phyloP scores from a whole-genome alignment of 1,139 yeast species.

The Pichiaceae sp. region DNA sequence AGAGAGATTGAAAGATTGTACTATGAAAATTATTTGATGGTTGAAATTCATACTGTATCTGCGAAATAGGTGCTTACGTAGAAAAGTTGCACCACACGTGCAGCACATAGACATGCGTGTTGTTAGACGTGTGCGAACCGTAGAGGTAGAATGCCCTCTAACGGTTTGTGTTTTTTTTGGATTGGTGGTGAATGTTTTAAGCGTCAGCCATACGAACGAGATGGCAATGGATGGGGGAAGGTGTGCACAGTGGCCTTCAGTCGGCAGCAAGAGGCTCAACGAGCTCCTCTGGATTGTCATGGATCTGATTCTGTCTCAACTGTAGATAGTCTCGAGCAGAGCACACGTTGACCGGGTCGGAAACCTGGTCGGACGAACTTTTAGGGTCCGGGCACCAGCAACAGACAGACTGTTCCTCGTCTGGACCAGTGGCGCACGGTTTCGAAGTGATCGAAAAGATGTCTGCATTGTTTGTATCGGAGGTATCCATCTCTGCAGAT shows the following conservation, averaged over 20 bases:
- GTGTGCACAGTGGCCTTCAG: background rate
- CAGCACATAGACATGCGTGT: too few relatives aligned
- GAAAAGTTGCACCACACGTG: too few relatives aligned
- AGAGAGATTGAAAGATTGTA: too few relatives aligned
- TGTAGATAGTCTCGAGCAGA: constrained; percentile 18
- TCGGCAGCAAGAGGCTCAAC: background rate
- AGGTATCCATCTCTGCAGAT: background rate
- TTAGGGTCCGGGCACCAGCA: background rate
- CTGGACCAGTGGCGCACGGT: background rate
- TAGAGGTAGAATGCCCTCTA: too few relatives aligned
- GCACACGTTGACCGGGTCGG: constrained; percentile 12
- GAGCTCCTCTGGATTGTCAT: background rate
- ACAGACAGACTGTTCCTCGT: background rate
- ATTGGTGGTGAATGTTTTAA: too few relatives aligned
- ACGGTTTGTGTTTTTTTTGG: too few relatives aligned
- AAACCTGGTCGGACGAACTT: background rate
- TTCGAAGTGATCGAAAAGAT: constrained; percentile 2
- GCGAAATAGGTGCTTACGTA: too few relatives aligned
- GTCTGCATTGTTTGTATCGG: constrained; percentile 1
- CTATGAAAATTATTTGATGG: too few relatives aligned
- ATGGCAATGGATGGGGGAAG: too few relatives aligned
- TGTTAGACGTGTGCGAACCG: too few relatives aligned
- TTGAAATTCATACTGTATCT: too few relatives aligned
- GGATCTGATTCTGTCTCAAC: background rate
- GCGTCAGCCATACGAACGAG: too few relatives aligned